Base-by-base conservation (phyloP, 1,284 basidiomycete species). In the Marasmius oreades region DNA sequence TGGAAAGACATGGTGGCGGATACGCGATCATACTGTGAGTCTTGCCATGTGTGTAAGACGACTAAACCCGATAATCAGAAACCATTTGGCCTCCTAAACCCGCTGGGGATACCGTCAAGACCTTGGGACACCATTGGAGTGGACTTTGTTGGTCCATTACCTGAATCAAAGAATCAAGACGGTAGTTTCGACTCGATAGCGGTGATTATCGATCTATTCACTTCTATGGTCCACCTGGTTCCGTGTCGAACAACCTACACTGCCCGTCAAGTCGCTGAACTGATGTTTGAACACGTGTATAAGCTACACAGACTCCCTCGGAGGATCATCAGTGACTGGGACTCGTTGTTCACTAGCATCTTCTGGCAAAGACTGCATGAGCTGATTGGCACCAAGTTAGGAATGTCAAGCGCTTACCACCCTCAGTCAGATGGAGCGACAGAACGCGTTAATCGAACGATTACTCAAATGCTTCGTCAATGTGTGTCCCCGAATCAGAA, bases 131-230 rank as follows among this genome's bases (percentile, higher is more conserved):
- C 62, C 0, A 69, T 74, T 0, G 69, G 66, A 0, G 67, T 75
- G 16, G 72, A 75, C 55, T 75, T 74, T 47, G 68, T 75, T 2
- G 70, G 72, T 1, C 73, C 70, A 0, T 55, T 77, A 8, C 73
- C 69, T 0, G 52, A 61, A 5, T 71, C 71, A 0, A 53, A 58
- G 18, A 66, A 62, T 34, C 52, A 63, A 22, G 24, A 70, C 46
- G 65, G 67, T 4, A 52, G 59, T 1, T 72, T 61, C 52, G 68
- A 75, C 54, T 55, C 59, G 34, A 63, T 71, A 0, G 63, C 65
- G 0, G 68, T 73, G 0, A 59, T 76, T 0, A 72, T 76, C 12
- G 65, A 71, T 57, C 65, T 69, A 5, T 59, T 76, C 1, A 69
- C 70, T 0, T 63, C 59, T 0, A 68, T 70, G 64, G 67, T 69